Conservation (phyloP, 2,329 filamentous ascomycete species). For the Aspergillus texensis region DNA sequence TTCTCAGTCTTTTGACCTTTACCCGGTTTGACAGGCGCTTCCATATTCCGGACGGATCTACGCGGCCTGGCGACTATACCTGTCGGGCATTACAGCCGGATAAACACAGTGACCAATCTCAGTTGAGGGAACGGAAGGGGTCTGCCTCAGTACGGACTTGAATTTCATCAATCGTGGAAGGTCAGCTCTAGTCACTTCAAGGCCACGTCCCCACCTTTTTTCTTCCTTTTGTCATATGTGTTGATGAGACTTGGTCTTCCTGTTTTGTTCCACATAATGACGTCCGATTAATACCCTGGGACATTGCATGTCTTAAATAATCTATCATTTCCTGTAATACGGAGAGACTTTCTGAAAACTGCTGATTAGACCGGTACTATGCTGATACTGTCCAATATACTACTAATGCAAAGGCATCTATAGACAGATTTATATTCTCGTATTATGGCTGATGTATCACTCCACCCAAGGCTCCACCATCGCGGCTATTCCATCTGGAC, state of each 20-base stretch:
- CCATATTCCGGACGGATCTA: constrained; percentile 68
- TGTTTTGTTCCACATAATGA: background rate
- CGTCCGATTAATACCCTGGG: background rate
- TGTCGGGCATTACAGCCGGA: background rate
- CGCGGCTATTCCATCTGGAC: background rate
- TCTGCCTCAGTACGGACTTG: background rate
- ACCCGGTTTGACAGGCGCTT: constrained; percentile 75
- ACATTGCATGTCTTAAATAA: background rate
- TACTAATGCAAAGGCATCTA: too few relatives aligned
- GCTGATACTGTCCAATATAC: too few relatives aligned
- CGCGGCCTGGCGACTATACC: constrained; percentile 39
- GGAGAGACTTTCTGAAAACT: rapidly evolving
- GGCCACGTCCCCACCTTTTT: background rate
- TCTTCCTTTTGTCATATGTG: too few relatives aligned
- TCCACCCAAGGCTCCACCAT: background rate
- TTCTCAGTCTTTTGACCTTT: constrained; percentile 68
- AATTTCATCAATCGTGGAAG: background rate
- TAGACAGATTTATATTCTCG: too few relatives aligned
- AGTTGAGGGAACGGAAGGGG: background rate
- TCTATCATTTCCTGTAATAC: rapidly evolving
- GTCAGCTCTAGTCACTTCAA: background rate
- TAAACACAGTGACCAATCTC: constrained; percentile 40
- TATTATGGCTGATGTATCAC: too few relatives aligned
- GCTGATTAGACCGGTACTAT: background rate
- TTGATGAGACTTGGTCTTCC: background rate